A percentile compares a stretch with the other conserved stretches of the same genome.
Conservation (phyloP, 1,284 basidiomycete species). For the Trichosporon coremiiforme region DNA sequence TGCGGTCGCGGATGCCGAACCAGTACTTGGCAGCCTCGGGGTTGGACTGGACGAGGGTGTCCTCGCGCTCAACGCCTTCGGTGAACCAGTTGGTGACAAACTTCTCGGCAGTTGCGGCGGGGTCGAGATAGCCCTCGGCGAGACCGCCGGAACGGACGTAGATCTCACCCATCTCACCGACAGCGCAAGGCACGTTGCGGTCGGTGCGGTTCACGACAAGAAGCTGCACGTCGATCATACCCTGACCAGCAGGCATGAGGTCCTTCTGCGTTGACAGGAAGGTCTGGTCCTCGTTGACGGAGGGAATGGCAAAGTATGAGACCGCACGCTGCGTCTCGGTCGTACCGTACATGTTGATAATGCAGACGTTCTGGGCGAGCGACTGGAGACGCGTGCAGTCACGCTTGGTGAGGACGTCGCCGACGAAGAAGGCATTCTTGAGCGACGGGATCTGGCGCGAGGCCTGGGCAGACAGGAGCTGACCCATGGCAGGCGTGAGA, state of each 20-base stretch:
- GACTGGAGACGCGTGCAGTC: conserved; percentile 95
- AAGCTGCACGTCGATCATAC: conserved; percentile 98
- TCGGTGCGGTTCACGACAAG: conserved; percentile 95
- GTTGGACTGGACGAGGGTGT: conserved; percentile 67
- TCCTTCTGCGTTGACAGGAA: conserved; percentile 96
- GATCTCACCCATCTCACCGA: conserved; percentile 98
- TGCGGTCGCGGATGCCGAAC: conserved; percentile 96
- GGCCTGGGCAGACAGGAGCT: conserved; percentile 94
- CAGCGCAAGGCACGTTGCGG: conserved; percentile 81
- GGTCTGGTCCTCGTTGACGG: conserved; percentile 78
- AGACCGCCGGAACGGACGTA: conserved; percentile 96
- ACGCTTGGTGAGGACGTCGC: conserved; percentile 98
- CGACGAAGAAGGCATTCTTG: conserved; percentile 94
- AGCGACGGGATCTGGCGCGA: conserved; percentile 84
- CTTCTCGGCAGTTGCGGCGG: conserved; percentile 81
- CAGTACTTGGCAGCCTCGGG: conserved; percentile 74
- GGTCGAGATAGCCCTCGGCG: conserved; percentile 92
- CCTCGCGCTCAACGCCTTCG: conserved; percentile 62
- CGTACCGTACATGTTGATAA: conserved; percentile 99
- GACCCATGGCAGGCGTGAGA: conserved; percentile 98
- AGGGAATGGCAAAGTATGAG: conserved; percentile 93
- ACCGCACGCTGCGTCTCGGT: conserved; percentile 99
- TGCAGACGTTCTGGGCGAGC: conserved; percentile 86
- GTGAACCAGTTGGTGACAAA: conserved; percentile 93
- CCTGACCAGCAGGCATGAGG: conserved; percentile 95